Percentiles rank a stretch among this genome's conserved stretches.
These are phyloP conservation scores for Thoreauomyces humboldtii DNA, from an alignment of 192 early-diverging fungal species.

Conservation along the genomic window DNA sequence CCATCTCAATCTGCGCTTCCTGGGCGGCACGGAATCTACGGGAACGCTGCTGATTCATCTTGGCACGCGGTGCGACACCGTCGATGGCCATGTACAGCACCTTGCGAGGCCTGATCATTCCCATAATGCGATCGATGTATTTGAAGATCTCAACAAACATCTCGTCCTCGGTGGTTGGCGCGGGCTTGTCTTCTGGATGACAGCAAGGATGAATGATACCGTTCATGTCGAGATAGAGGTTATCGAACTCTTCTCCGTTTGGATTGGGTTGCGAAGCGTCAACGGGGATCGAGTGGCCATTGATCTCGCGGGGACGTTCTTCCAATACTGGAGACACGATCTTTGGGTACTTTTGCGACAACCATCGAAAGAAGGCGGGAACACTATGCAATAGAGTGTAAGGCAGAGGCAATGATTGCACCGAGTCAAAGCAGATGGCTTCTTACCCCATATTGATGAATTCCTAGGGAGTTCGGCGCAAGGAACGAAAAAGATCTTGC, in stretches of 20 bases:
- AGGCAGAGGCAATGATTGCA: neutral
- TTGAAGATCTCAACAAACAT: conserved; percentile 96
- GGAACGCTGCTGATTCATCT: conserved; percentile 99
- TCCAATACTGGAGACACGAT: conserved; percentile 62
- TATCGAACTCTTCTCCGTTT: conserved; percentile 89
- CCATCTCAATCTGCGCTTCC: conserved; percentile 67
- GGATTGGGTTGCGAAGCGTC: conserved; percentile 88
- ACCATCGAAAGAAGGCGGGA: conserved; percentile 44
- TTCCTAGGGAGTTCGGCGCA: neutral
- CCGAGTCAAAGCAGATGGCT: neutral
- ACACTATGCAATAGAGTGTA: conserved; percentile 23
- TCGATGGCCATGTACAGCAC: conserved; percentile 96
- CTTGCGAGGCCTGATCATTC: conserved; percentile 89
- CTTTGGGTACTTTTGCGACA: conserved; percentile 58
- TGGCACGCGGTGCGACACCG: conserved; percentile 96
- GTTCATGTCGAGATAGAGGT: conserved; percentile 98
- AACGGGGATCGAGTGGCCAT: conserved; percentile 77
- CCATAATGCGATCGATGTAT: conserved; percentile 93
- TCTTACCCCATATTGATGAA: neutral
- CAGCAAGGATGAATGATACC: conserved; percentile 72
- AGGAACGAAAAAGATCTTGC: too few species aligned
- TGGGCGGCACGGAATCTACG: conserved; percentile 93
- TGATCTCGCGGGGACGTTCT: conserved; percentile 63
- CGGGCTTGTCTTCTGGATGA: conserved; percentile 55
- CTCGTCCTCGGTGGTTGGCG: conserved; percentile 65